These are phyloP conservation scores for Kalmusia sp. DNA, from an alignment of 2,329 filamentous ascomycete genomes.

Conservation along the genomic window DNA sequence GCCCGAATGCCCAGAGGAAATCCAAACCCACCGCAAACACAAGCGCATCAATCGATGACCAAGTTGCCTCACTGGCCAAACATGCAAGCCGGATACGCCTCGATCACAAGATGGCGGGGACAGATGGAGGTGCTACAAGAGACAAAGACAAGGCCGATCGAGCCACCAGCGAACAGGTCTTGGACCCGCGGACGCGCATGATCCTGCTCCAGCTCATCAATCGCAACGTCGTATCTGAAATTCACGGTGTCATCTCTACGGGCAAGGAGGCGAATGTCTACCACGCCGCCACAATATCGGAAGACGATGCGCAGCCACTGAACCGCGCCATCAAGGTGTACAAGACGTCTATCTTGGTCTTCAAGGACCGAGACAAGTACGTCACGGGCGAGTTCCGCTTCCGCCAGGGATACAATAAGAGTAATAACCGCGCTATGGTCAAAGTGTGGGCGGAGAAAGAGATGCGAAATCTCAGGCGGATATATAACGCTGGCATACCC, in stretches of 20 bases:
- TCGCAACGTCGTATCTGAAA: slow-evolving; percentile 83
- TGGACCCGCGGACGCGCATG: slow-evolving; percentile 94
- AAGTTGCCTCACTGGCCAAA: slow-evolving; percentile 81
- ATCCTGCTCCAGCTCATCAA: slow-evolving; percentile 97
- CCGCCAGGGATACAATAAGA: slow-evolving; percentile 88
- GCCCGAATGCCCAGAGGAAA: slow-evolving; percentile 73
- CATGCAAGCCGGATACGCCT: slow-evolving; percentile 87
- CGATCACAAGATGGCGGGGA: slow-evolving; percentile 64
- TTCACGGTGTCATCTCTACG: slow-evolving; percentile 94
- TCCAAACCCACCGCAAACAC: slow-evolving; percentile 78
- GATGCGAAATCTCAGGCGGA: slow-evolving; percentile 87
- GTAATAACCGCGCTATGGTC: slow-evolving; percentile 95
- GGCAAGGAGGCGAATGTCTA: slow-evolving; percentile 99
- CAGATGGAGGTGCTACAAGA: slow-evolving; percentile 51
- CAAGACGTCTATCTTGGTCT: slow-evolving; percentile 96
- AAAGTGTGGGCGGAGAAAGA: slow-evolving; percentile 99
- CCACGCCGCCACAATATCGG: slow-evolving; percentile 74
- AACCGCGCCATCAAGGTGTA: slow-evolving; percentile 97
- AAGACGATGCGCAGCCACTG: slow-evolving; percentile 55
- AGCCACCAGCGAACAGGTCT: slow-evolving; percentile 91
- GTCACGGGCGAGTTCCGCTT: slow-evolving; percentile 95
- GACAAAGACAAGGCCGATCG: slow-evolving; percentile 90
- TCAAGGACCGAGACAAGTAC: slow-evolving; percentile 97
- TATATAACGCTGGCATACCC: slow-evolving; percentile 83
- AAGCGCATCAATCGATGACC: slow-evolving; percentile 80